Evolutionary conservation across 129 eudicot genomes (phyloP).

Genomic region (Dittrichia graveolens): DNA sequence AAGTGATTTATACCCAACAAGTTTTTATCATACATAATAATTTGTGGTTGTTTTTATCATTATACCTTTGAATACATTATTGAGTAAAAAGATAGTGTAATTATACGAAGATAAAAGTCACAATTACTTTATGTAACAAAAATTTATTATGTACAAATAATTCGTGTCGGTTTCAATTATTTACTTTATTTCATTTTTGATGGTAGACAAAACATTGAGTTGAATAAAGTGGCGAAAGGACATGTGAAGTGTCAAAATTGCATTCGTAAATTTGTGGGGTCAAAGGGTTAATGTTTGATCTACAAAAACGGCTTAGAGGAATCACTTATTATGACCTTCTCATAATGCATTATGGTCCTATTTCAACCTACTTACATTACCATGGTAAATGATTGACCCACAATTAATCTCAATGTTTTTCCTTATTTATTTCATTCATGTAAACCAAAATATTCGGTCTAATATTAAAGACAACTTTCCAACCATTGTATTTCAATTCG

Average conservation of each 20-base stretch:
- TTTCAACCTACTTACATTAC: conserved; percentile 27
- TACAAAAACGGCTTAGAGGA: conserved; percentile 31
- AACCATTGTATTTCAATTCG: background rate
- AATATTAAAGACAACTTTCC: conserved; percentile 13
- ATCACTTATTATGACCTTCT: conserved; percentile 22
- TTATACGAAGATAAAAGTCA: too few relatives aligned
- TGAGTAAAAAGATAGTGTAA: too few relatives aligned
- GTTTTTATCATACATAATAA: too few relatives aligned
- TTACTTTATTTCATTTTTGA: background rate
- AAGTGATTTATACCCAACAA: too few relatives aligned
- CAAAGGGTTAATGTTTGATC: conserved; percentile 29
- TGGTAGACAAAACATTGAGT: conserved; percentile 5
- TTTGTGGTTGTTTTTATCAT: too few relatives aligned
- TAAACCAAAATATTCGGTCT: conserved; percentile 31
- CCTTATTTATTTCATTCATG: conserved; percentile 25
- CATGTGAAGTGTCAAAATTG: background rate
- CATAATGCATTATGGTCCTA: conserved; percentile 32
- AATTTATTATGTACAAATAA: too few relatives aligned
- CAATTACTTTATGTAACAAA: too few relatives aligned
- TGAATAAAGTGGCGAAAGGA: conserved; percentile 20
- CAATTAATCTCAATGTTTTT: background rate
- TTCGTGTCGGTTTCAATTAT: too few relatives aligned
- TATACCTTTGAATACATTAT: too few relatives aligned
- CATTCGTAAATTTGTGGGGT: conserved; percentile 28
- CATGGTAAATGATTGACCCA: conserved; percentile 29